Evolutionary conservation across 495 filamentous ascomycete species (phyloP).

Genomic region (Xylaria castorea): DNA sequence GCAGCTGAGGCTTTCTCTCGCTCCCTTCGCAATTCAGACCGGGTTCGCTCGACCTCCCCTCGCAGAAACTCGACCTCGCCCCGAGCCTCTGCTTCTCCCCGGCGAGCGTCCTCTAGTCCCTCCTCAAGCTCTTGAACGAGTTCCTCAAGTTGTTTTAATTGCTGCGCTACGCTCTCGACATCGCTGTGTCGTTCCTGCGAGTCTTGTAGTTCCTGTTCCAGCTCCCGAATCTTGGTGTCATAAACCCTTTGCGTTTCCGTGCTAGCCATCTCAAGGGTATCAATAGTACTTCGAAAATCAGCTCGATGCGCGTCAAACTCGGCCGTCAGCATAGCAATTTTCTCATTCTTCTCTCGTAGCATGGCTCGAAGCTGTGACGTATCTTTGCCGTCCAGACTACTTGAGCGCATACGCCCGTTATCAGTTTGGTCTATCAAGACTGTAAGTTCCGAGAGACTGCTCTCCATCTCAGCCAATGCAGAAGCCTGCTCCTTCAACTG

Average conservation of each 20-base stretch:
- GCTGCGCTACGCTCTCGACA: constrained; percentile 85
- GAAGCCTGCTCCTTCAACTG: constrained; percentile 87
- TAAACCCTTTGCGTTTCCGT: constrained; percentile 98
- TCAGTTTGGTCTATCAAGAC: constrained; percentile 65
- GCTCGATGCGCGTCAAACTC: constrained; percentile 96
- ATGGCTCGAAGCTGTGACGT: constrained; percentile 76
- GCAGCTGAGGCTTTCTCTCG: constrained; percentile 82
- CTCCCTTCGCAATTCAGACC: constrained; percentile 86
- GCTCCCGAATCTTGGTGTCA: constrained; percentile 86
- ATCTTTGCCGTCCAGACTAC: constrained; percentile 79
- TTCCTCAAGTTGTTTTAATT: constrained; percentile 95
- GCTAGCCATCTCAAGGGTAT: constrained; percentile 94
- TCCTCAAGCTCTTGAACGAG: constrained; percentile 96
- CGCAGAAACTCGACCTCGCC: constrained; percentile 96
- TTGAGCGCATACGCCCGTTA: constrained; percentile 45
- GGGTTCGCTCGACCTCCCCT: constrained; percentile 93
- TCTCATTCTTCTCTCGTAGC: constrained; percentile 94
- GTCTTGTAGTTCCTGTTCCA: constrained; percentile 85
- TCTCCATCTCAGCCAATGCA: constrained; percentile 85
- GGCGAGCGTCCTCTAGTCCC: constrained; percentile 90
- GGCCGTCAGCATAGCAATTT: constrained; percentile 86
- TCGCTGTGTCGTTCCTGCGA: constrained; percentile 83
- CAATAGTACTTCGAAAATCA: constrained; percentile 95
- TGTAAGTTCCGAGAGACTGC: constrained; percentile 75
- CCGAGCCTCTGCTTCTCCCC: constrained; percentile 96